Evolutionary conservation across 164 flowering plant genomes (phyloP).

Genomic region (Stephania japonica): DNA sequence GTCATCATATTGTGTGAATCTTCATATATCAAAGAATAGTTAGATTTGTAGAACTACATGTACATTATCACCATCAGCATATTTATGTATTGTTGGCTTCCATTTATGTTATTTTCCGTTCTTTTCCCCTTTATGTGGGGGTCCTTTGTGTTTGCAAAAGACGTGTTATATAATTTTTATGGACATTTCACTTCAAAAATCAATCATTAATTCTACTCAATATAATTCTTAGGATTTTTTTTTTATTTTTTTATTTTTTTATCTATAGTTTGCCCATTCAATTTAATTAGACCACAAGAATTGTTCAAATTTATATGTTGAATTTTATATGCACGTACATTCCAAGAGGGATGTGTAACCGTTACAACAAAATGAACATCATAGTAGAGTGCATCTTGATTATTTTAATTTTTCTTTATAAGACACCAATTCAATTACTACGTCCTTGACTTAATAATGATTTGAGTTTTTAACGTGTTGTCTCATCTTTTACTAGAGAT

Average conservation of each 20-base stretch:
- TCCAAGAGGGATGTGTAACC: no score
- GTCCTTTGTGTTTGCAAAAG: not conserved
- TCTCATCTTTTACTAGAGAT: no score
- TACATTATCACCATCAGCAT: conserved; percentile 21
- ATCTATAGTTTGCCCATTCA: no score
- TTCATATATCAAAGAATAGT: conserved; percentile 7
- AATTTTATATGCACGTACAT: no score
- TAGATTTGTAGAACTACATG: conserved; percentile 21
- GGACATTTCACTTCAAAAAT: not conserved
- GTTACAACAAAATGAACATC: no score
- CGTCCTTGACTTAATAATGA: no score
- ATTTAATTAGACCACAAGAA: no score
- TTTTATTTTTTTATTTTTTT: not conserved
- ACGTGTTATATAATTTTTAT: not conserved
- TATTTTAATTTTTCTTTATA: no score
- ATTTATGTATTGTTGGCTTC: not conserved
- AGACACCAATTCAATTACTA: no score
- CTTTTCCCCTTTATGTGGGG: not conserved
- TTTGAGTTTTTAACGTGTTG: no score
- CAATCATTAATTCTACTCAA: not conserved
- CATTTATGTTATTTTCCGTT: not conserved
- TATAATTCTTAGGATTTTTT: not conserved
- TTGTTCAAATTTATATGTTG: no score
- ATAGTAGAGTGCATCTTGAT: no score
- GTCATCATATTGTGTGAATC: not conserved